A percentile compares a stretch with the other conserved stretches of the same genome.
These are phyloP conservation scores for Amanita pseudoporphyria DNA, from an alignment of 768 basidiomycete species.

Conservation along the genomic window DNA sequence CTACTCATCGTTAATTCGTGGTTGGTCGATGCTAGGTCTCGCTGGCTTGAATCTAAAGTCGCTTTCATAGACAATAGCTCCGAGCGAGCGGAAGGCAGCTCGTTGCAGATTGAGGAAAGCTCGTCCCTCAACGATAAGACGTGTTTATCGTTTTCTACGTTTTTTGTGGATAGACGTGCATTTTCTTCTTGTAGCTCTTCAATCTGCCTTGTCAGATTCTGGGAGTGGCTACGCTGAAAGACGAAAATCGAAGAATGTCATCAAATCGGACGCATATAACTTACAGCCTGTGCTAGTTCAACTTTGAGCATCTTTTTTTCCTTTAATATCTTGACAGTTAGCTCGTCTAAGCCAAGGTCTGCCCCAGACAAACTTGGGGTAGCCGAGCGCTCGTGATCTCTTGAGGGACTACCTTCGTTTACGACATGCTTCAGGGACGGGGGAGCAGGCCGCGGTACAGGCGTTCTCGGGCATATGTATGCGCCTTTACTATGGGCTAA, in stretches of 20 bases:
- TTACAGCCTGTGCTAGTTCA: slow-evolving; percentile 1
- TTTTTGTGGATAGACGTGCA: background rate
- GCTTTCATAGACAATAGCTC: background rate
- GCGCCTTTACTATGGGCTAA: background rate
- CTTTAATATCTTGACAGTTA: slow-evolving; percentile 1
- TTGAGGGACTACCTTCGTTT: background rate
- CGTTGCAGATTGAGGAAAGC: background rate
- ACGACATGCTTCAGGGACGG: background rate
- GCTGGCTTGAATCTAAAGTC: background rate
- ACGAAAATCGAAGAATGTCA: background rate
- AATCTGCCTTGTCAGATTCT: background rate
- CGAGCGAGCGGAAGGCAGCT: background rate
- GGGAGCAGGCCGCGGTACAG: background rate
- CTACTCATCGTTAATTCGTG: background rate
- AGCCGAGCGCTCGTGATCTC: background rate
- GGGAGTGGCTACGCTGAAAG: background rate
- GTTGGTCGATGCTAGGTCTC: background rate
- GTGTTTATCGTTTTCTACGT: background rate
- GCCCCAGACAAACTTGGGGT: background rate
- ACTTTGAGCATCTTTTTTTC: slow-evolving; percentile 2
- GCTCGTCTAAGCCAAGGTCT: background rate
- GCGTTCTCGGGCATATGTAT: slow-evolving; percentile 2
- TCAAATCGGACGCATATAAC: background rate
- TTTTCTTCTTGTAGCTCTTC: background rate
- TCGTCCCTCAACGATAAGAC: background rate